A percentile compares a stretch with the other conserved stretches of the same genome.
These are phyloP conservation scores for Ustilago trichophora DNA, from an alignment of 1,284 basidiomycete species.

Conservation along the genomic window DNA sequence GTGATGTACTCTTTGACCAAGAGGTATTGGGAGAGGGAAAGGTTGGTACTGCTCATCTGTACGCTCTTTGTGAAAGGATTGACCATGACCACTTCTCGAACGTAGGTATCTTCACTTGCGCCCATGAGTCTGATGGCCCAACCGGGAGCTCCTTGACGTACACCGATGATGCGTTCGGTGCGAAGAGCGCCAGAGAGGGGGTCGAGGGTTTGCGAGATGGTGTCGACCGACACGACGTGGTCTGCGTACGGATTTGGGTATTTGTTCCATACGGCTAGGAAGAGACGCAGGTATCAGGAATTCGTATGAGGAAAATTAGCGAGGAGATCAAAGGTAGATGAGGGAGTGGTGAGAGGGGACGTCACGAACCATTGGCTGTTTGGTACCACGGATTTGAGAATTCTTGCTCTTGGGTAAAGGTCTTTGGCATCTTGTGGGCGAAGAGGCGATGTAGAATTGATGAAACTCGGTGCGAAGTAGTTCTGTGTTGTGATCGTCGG, in stretches of 20 bases:
- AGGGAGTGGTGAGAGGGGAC: too few species aligned
- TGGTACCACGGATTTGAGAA: slow-evolving; percentile 41
- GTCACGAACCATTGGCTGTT: slow-evolving; percentile 35
- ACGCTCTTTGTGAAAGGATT: slow-evolving; percentile 31
- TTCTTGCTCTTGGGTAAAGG: slow-evolving; percentile 25
- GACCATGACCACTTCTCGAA: slow-evolving; percentile 86
- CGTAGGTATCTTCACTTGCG: slow-evolving; percentile 89
- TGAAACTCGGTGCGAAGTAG: too few species aligned
- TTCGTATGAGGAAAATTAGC: too few species aligned
- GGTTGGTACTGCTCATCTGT: slow-evolving; percentile 66
- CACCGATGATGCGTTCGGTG: slow-evolving; percentile 83
- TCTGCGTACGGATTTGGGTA: slow-evolving; percentile 93
- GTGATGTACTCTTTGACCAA: slow-evolving; percentile 88
- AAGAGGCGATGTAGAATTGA: too few species aligned
- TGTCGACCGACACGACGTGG: slow-evolving; percentile 90
- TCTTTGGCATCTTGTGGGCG: slow-evolving; percentile 43
- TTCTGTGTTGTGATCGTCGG: too few species aligned
- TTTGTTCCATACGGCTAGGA: slow-evolving; percentile 84
- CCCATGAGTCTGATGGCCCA: slow-evolving; percentile 90
- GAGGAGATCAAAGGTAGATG: too few species aligned
- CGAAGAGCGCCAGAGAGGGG: slow-evolving; percentile 84
- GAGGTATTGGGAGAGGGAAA: slow-evolving; percentile 86
- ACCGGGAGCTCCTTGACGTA: slow-evolving; percentile 81
- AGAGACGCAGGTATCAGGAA: too few species aligned
- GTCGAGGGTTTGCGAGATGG: slow-evolving; percentile 83